A percentile compares a stretch with the other conserved stretches of the same genome.
Conservation (phyloP, 257 asterid species). For the Capsicum pubescens region DNA sequence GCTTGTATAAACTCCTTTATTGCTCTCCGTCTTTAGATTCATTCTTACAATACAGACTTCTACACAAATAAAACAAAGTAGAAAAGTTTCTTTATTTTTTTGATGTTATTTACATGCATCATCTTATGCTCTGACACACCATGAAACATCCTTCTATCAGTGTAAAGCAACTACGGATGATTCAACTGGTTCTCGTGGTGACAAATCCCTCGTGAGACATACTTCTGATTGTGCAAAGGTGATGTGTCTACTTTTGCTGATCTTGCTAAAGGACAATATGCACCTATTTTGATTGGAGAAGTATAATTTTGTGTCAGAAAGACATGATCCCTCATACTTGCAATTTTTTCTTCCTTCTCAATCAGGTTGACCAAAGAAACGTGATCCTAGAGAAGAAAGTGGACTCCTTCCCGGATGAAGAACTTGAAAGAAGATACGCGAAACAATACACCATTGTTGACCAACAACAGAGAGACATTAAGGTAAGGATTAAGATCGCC, state of each 20-base stretch:
- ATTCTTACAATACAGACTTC: not conserved
- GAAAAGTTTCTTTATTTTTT: not conserved
- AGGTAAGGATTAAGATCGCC: conserved; percentile 50
- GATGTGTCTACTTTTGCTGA: conserved; percentile 7
- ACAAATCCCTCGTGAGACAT: conserved; percentile 42
- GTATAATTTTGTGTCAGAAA: not conserved
- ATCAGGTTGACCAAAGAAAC: conserved; percentile 51
- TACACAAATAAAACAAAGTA: not conserved
- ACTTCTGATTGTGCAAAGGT: conserved; percentile 56
- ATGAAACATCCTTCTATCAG: conserved; percentile 47
- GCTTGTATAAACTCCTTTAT: conserved; percentile 12
- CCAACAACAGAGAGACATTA: conserved; percentile 72
- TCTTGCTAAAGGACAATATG: not conserved
- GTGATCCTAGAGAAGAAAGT: conserved; percentile 40
- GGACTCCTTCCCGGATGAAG: conserved; percentile 49
- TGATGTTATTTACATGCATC: conserved; percentile 15
- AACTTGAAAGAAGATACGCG: conserved; percentile 49
- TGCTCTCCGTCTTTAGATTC: not conserved
- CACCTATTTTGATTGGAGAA: not conserved
- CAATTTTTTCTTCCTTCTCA: conserved; percentile 28
- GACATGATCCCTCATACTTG: conserved; percentile 18
- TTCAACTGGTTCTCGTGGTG: conserved; percentile 46
- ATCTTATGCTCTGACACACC: conserved; percentile 23
- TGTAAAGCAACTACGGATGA: conserved; percentile 52
- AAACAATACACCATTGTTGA: conserved; percentile 69